phyloP scores from a whole-genome alignment of 2,329 filamentous ascomycete species.

The Anthostomella pinea region DNA sequence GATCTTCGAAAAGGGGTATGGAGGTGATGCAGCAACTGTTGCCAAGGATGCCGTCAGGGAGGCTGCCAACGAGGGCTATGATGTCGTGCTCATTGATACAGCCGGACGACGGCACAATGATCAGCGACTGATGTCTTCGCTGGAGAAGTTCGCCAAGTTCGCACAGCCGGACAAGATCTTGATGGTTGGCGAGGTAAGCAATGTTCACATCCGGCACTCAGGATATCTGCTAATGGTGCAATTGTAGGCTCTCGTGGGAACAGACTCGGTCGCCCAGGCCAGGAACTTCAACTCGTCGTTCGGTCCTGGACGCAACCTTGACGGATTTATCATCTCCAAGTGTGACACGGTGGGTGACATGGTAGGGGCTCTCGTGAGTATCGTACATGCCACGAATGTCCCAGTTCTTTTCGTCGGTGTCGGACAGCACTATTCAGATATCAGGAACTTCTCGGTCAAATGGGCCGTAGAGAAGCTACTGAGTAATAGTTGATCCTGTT shows the following conservation, averaged over 20 bases:
- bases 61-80: constrained; percentile 71
- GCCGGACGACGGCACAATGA: constrained; percentile 95
- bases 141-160: constrained; percentile 97
- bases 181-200: constrained; percentile 73
- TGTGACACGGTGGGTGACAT: constrained; percentile 99
- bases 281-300: constrained; percentile 95
- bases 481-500: constrained; percentile 41
- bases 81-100: constrained; percentile 96
- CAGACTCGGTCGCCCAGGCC: constrained; percentile 91
- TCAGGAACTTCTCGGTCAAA: constrained; percentile 66
- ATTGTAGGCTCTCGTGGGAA: constrained; percentile 77
- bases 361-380: constrained; percentile 91
- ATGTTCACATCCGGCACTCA: constrained; percentile 2
- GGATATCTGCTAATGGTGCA: constrained; percentile 12
- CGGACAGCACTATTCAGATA: constrained; percentile 66
- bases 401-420: constrained; percentile 89
- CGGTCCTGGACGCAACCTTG: constrained; percentile 73
- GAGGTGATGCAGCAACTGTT: constrained; percentile 93
- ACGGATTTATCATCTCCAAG: constrained; percentile 98
- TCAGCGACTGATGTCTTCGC: constrained; percentile 87
- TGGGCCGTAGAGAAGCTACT: constrained; percentile 68
- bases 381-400: constrained; percentile 95
- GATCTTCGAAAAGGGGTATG: constrained; percentile 95
- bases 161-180: constrained; percentile 97
- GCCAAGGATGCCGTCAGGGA: constrained; percentile 89